A percentile compares a stretch with the other conserved stretches of the same genome.
These are phyloP conservation scores for Rehmannia glutinosa DNA, from an alignment of 257 asterid species.

Conservation along the genomic window DNA sequence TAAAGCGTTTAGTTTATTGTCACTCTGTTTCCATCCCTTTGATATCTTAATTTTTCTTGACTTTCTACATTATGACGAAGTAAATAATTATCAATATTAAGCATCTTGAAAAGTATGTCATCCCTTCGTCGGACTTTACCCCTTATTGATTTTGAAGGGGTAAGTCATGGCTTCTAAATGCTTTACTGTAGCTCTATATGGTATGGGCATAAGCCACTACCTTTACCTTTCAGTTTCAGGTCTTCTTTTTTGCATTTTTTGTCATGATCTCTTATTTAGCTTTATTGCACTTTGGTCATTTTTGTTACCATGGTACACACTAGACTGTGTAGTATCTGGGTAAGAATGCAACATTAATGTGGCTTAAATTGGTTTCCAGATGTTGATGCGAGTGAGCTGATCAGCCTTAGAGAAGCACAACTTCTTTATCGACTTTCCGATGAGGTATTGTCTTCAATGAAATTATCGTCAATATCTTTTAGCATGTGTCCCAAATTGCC, in stretches of 20 bases:
- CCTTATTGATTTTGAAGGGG: constrained; percentile 4
- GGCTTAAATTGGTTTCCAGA: constrained; percentile 43
- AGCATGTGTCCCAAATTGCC: not conserved
- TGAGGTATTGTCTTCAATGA: constrained; percentile 36
- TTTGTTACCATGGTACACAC: constrained; percentile 6
- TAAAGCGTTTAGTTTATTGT: not conserved
- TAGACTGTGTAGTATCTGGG: constrained; percentile 3
- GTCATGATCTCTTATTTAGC: not conserved
- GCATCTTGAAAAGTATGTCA: not conserved
- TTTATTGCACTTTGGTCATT: not conserved
- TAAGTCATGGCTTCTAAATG: not conserved
- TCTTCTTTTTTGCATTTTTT: not conserved
- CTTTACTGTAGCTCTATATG: constrained; percentile 7
- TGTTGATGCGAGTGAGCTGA: constrained; percentile 63
- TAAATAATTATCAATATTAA: not conserved
- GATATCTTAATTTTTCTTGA: not conserved
- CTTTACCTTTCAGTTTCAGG: constrained; percentile 3
- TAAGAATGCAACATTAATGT: constrained; percentile 18
- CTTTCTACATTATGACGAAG: constrained; percentile 1
- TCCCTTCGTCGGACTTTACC: not conserved
- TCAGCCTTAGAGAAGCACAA: constrained; percentile 88
- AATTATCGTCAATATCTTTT: not conserved
- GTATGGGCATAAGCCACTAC: not conserved
- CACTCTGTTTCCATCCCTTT: not conserved
- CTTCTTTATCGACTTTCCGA: constrained; percentile 73